phyloP scores from a whole-genome alignment of 208 protist genomes.

The Borovskyia barvae region DNA sequence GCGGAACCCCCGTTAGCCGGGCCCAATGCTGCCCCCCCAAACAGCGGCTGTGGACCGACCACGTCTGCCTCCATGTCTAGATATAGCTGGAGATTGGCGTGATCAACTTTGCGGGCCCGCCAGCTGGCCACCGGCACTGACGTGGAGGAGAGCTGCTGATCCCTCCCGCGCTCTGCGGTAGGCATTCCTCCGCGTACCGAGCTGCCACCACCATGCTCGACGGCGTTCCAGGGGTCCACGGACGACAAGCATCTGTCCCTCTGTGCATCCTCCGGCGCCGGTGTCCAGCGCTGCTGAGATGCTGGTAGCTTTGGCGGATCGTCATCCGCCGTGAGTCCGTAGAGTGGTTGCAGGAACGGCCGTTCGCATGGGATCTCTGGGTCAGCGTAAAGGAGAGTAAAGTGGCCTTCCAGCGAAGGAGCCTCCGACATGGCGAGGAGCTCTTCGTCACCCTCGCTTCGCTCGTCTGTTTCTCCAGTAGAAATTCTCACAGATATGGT shows the following conservation, averaged over 20 bases:
- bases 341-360: slow-evolving; percentile 30
- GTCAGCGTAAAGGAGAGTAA: slow-evolving; percentile 33
- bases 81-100: slow-evolving; percentile 11
- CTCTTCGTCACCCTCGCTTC: no score
- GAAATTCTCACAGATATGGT: no score
- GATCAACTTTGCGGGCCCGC: slow-evolving; percentile 9
- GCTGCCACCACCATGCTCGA: background rate
- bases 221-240: background rate
- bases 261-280: background rate
- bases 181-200: no score
- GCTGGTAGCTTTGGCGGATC: slow-evolving; percentile 6
- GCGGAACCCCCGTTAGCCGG: background rate
- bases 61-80: slow-evolving; percentile 7
- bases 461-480: no score
- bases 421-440: no score
- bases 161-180: no score
- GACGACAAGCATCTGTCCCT: no score
- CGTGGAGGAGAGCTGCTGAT: background rate
- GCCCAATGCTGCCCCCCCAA: slow-evolving; percentile 17
- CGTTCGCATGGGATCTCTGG: slow-evolving; percentile 18
- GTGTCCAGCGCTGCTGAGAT: slow-evolving; percentile 2
- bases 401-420: slow-evolving; percentile 13
- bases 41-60: slow-evolving; percentile 31
- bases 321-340: slow-evolving; percentile 30
- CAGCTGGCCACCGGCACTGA: background rate